A percentile compares a stretch with the other conserved stretches of the same genome.
These are phyloP conservation scores for Endocalyx cinctus DNA, from an alignment of 2,329 filamentous ascomycete species.

Conservation along the genomic window DNA sequence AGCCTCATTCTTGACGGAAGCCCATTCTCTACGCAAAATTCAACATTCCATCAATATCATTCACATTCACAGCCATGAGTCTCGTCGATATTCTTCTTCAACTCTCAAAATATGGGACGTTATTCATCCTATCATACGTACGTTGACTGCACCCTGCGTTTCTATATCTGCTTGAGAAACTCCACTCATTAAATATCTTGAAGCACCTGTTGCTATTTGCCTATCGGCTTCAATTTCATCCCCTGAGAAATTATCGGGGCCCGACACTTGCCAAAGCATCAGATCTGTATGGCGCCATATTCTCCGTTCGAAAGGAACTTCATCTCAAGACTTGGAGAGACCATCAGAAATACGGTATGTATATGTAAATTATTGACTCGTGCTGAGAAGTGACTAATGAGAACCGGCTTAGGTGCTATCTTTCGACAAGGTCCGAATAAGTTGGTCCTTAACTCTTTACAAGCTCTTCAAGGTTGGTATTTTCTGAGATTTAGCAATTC, in stretches of 20 bases:
- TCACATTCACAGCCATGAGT: too few species aligned
- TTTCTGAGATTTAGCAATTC: too few species aligned
- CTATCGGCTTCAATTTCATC: not conserved
- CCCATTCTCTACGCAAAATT: too few species aligned
- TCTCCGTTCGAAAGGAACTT: not conserved
- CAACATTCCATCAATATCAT: too few species aligned
- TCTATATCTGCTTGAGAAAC: too few species aligned
- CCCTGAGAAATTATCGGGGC: not conserved
- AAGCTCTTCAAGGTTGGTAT: slow-evolving; percentile 8
- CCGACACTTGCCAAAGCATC: not conserved
- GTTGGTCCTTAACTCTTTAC: slow-evolving; percentile 7
- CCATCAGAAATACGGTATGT: not conserved
- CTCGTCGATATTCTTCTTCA: too few species aligned
- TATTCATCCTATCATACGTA: too few species aligned
- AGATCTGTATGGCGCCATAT: not conserved
- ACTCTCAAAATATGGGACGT: too few species aligned
- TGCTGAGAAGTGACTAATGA: not conserved
- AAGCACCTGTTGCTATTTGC: not conserved
- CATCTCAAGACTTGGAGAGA: not conserved
- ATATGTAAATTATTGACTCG: not conserved
- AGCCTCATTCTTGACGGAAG: too few species aligned
- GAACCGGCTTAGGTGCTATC: slow-evolving; percentile 6
- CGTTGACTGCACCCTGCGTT: too few species aligned
- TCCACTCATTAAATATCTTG: too few species aligned
- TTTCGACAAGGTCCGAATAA: slow-evolving; percentile 10